A percentile compares a stretch with the other conserved stretches of the same genome.
phyloP scores from a whole-genome alignment of 1,284 basidiomycete genomes.

The Amylostereum chailletii region DNA sequence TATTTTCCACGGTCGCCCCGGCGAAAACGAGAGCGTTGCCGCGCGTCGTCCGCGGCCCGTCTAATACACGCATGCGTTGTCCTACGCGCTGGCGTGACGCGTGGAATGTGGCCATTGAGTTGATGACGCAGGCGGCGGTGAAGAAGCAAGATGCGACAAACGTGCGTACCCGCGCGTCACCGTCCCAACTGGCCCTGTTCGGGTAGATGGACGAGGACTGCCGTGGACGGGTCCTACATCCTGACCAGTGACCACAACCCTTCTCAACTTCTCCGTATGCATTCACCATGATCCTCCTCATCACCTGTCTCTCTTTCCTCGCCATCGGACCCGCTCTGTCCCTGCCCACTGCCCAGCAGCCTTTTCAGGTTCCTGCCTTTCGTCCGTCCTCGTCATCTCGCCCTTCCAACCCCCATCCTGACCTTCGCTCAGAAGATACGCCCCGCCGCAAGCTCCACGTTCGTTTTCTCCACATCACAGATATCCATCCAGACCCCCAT shows the following conservation, averaged over 20 bases:
- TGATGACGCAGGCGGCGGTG: too few relatives aligned
- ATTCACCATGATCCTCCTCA: neutral
- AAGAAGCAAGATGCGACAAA: neutral
- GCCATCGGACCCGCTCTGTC: neutral
- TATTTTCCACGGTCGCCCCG: too few relatives aligned
- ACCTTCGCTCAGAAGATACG: conserved; percentile 5
- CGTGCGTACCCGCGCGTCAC: neutral
- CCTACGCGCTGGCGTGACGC: too few relatives aligned
- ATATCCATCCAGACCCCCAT: conserved; percentile 73
- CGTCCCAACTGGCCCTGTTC: neutral
- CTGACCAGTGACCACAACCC: neutral
- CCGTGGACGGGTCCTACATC: neutral
- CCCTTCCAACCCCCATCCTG: neutral
- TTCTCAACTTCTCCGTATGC: neutral
- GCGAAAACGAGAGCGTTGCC: too few relatives aligned
- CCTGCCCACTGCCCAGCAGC: conserved; percentile 9
- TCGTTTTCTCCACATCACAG: conserved; percentile 72
- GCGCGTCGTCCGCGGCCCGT: too few relatives aligned
- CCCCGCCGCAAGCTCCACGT: conserved; percentile 47
- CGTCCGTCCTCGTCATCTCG: neutral
- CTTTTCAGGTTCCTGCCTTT: conserved; percentile 9
- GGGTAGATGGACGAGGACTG: too few relatives aligned
- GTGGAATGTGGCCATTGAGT: too few relatives aligned
- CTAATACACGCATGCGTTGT: too few relatives aligned
- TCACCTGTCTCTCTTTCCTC: neutral